Evolutionary conservation across 2,329 filamentous ascomycete genomes (phyloP).

Genomic region (Xylariales sp.): DNA sequence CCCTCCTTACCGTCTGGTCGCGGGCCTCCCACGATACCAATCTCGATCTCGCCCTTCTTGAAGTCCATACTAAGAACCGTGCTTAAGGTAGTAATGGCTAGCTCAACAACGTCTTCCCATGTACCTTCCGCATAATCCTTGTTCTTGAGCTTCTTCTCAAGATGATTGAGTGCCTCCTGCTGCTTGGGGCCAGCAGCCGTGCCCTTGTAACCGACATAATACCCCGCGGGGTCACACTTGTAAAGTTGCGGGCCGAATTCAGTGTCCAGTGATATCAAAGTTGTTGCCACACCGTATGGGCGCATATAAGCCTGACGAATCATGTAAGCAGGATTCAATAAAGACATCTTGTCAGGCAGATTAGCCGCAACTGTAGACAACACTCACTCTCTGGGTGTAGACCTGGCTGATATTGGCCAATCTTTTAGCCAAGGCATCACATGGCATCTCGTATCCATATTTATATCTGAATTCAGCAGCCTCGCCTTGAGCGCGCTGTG

Average conservation of each 20-base stretch:
- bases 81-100: slow-evolving; percentile 92
- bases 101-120: slow-evolving; percentile 97
- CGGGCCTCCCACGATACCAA: slow-evolving; percentile 92
- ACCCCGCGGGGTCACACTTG: slow-evolving; percentile 97
- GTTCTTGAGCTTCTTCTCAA: slow-evolving; percentile 99
- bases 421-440: slow-evolving; percentile 92
- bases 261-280: slow-evolving; percentile 87
- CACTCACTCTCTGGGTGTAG: slow-evolving; percentile 85
- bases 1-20: slow-evolving; percentile 78
- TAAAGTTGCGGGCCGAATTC: slow-evolving; percentile 92
- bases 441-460: slow-evolving; percentile 99
- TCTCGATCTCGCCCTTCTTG: slow-evolving; percentile 98
- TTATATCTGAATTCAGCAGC: slow-evolving; percentile 98
- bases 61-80: slow-evolving; percentile 98
- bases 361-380: slow-evolving; percentile 4
- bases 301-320: slow-evolving; percentile 81
- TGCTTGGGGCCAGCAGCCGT: slow-evolving; percentile 97
- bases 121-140: slow-evolving; percentile 88
- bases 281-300: slow-evolving; percentile 91
- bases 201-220: slow-evolving; percentile 98
- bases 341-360: too few species aligned
- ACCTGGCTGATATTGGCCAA: slow-evolving; percentile 99
- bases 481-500: slow-evolving; percentile 89
- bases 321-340: slow-evolving; percentile 16
- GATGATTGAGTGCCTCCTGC: slow-evolving; percentile 95